phyloP scores from a whole-genome alignment of 257 asterid species.

The Gentiana straminea region DNA sequence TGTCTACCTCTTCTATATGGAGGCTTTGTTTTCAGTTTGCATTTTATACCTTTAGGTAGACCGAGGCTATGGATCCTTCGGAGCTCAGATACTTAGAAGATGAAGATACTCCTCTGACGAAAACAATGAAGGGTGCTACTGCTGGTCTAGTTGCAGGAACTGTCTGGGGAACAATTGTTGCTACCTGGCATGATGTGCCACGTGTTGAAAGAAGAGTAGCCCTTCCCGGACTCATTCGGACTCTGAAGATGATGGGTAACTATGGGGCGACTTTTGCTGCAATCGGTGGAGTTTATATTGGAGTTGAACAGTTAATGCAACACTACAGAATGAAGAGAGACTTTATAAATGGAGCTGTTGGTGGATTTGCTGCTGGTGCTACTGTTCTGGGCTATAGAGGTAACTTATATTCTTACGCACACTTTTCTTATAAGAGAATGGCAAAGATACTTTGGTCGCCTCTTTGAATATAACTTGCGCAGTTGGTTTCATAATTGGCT shows the following conservation, averaged over 20 bases:
- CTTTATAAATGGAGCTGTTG: conserved; percentile 87
- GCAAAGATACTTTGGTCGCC: neutral
- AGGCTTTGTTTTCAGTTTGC: neutral
- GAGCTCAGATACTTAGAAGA: conserved; percentile 79
- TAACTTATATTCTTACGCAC: conserved; percentile 8
- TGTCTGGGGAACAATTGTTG: conserved; percentile 80
- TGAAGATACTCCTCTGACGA: conserved; percentile 44
- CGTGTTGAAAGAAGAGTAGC: conserved; percentile 94
- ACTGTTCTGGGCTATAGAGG: conserved; percentile 84
- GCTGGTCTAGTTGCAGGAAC: conserved; percentile 77
- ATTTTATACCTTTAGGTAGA: neutral
- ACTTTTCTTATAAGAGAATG: neutral
- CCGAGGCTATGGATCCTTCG: conserved; percentile 49
- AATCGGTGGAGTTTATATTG: conserved; percentile 84
- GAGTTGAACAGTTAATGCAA: conserved; percentile 74
- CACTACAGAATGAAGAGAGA: conserved; percentile 79
- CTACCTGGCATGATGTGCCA: conserved; percentile 97
- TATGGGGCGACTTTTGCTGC: conserved; percentile 90
- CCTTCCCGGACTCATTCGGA: conserved; percentile 87
- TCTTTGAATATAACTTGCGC: neutral
- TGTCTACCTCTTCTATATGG: neutral
- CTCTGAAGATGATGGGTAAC: conserved; percentile 92
- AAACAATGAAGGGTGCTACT: conserved; percentile 75
- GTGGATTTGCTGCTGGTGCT: conserved; percentile 94
- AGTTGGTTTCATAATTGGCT: neutral